These are phyloP conservation scores for Geotrichum australiense DNA, from an alignment of 1,139 yeast genomes.

Conservation along the genomic window DNA sequence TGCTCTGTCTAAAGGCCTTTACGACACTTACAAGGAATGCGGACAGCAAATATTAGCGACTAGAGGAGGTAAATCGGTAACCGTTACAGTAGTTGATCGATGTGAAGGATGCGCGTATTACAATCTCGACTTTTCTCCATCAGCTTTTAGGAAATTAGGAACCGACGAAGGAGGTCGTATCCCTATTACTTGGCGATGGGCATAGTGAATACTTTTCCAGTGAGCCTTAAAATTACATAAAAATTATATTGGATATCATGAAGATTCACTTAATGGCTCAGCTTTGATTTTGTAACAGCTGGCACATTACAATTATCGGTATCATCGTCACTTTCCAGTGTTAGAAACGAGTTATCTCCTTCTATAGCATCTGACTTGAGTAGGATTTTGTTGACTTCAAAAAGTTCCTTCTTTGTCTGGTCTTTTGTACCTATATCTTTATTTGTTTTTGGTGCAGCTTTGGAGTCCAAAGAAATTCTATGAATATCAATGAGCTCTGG, in stretches of 20 bases:
- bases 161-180: constrained; percentile 42
- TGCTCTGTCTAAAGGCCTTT: constrained; percentile 34
- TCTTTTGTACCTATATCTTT: too few species aligned
- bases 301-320: too few species aligned
- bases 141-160: constrained; percentile 44
- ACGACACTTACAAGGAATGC: constrained; percentile 34
- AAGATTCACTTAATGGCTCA: background rate
- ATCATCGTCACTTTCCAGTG: constrained; percentile 72
- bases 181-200: constrained; percentile 43
- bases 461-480: constrained; percentile 3
- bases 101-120: constrained; percentile 45
- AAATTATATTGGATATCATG: too few species aligned
- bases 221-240: background rate
- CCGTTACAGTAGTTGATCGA: constrained; percentile 48
- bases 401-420: background rate
- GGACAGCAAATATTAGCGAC: constrained; percentile 42
- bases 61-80: constrained; percentile 42
- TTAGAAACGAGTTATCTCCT: constrained; percentile 59
- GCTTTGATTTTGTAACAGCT: background rate
- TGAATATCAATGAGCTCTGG: constrained; percentile 23
- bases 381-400: constrained; percentile 49
- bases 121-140: constrained; percentile 48
- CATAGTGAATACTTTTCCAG: constrained; percentile 1
- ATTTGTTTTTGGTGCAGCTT: background rate
- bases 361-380: constrained; percentile 41